Conservation (phyloP, 768 basidiomycete genomes). For the Hericium alpestre region DNA sequence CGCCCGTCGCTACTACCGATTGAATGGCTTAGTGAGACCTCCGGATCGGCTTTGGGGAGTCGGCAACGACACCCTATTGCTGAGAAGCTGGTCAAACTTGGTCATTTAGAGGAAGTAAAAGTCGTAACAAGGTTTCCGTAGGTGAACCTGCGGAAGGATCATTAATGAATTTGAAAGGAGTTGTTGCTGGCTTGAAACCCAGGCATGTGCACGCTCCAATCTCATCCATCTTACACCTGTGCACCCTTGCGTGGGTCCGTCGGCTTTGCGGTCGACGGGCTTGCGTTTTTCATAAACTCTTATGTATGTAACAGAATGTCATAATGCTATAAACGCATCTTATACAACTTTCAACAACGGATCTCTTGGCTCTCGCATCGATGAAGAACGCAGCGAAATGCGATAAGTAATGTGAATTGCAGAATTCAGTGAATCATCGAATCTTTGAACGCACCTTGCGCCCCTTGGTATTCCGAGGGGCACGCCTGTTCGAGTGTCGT, state of each 20-base stretch:
- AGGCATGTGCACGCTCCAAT: constrained; percentile 22
- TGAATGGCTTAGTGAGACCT: constrained; percentile 86
- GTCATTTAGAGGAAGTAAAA: constrained; percentile 81
- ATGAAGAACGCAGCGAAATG: constrained; percentile 79
- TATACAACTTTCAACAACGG: constrained; percentile 46
- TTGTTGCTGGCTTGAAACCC: constrained; percentile 12
- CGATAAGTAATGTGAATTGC: constrained; percentile 79
- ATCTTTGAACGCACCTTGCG: constrained; percentile 77
- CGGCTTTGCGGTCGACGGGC: background rate
- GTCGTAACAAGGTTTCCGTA: constrained; percentile 75
- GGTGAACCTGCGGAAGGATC: constrained; percentile 78
- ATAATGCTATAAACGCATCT: constrained; percentile 3
- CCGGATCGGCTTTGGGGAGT: constrained; percentile 61
- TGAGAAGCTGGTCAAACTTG: constrained; percentile 27
- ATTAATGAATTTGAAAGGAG: constrained; percentile 35
- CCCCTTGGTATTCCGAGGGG: constrained; percentile 66
- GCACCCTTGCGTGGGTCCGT: constrained; percentile 22
- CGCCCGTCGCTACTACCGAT: constrained; percentile 86
- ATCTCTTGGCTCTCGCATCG: constrained; percentile 86
- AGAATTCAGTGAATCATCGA: constrained; percentile 57
- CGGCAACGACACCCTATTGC: constrained; percentile 38
- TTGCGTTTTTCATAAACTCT: background rate
- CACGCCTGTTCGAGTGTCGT: constrained; percentile 73
- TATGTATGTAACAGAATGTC: background rate
- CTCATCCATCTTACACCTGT: constrained; percentile 34